Base-by-base conservation (phyloP, 2,329 filamentous ascomycete species). In the Trichoderma polysporum region DNA sequence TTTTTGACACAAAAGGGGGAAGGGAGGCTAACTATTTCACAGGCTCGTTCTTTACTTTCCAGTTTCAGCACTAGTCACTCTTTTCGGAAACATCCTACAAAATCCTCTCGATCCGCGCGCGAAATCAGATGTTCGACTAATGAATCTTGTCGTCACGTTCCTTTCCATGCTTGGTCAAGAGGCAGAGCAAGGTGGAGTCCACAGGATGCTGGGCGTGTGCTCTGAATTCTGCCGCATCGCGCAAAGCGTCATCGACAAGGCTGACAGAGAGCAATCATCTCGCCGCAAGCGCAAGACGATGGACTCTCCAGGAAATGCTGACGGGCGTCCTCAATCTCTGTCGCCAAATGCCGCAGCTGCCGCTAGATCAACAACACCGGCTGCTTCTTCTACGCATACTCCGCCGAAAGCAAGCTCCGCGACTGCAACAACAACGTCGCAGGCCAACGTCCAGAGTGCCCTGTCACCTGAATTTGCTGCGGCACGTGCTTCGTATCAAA, bases 221-320 rank as follows among this genome's bases (percentile, higher is more conserved):
- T 88, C 92, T n/a, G 95, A 99, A 74, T 99, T 99, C 73, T 94
- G 97, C 77, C 89, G 95, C 67, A 97, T 99, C 70, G 93, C 93
- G 39, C 92, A 90, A 74, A 88, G 93, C 3, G 93, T 97, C 9
- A 89, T 98, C 53, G 94, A 98, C 68, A 97, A 94, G 76, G 88
- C 92, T 0, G 94, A 98, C 75, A 93, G 91, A 74, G 94, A 98
- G 60, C 87, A 91, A 39, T 86, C 90, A 29, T 89, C 88, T 5
- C 88, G 92, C 68, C 88, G 92, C 66, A 98, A 98, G 82, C 88
- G 94, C 68, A 97, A 97, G 84, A 88, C 86, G 69, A 83, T 87
- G 52, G 88, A 90, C 22, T 67, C 70, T 2, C 19, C 69, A 6
- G 70, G 31, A 37, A 75, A 71, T 47, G n/a, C n/a, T 5, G 53